Conservation (phyloP, 2,329 filamentous ascomycete species). For the Penicillium glabrum region DNA sequence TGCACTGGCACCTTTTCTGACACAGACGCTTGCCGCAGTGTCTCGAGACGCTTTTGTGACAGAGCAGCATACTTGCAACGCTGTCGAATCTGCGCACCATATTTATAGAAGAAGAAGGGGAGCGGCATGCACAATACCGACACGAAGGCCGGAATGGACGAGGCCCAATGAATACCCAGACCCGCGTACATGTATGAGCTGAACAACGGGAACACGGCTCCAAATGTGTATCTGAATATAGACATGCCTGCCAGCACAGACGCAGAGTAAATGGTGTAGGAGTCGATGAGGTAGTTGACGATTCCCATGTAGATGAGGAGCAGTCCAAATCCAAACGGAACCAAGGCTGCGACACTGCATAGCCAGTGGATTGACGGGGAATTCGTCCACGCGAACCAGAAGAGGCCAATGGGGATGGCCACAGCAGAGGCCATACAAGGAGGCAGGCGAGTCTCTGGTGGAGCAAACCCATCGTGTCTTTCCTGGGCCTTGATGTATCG, state of each 20-base stretch:
- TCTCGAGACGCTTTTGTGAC: neutral
- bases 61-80: neutral
- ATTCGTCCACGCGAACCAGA: conserved; percentile 59
- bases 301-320: conserved; percentile 31
- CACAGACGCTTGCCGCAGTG: neutral
- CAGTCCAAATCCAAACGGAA: conserved; percentile 35
- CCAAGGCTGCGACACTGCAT: conserved; percentile 26
- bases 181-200: conserved; percentile 30
- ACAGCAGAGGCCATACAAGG: conserved; percentile 48
- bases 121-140: neutral
- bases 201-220: conserved; percentile 45
- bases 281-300: conserved; percentile 38
- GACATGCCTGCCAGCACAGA: conserved; percentile 39
- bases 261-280: conserved; percentile 38
- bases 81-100: neutral
- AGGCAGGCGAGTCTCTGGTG: conserved; percentile 29
- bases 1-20: neutral
- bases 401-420: conserved; percentile 52
- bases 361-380: conserved; percentile 35
- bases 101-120: neutral
- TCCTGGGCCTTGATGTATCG: neutral
- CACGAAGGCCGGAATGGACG: neutral
- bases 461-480: neutral
- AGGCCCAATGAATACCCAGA: conserved; percentile 3
- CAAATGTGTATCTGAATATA: conserved; percentile 42